Base-by-base conservation (phyloP, 139 green algal genomes). In the Chloropicon primus region DNA sequence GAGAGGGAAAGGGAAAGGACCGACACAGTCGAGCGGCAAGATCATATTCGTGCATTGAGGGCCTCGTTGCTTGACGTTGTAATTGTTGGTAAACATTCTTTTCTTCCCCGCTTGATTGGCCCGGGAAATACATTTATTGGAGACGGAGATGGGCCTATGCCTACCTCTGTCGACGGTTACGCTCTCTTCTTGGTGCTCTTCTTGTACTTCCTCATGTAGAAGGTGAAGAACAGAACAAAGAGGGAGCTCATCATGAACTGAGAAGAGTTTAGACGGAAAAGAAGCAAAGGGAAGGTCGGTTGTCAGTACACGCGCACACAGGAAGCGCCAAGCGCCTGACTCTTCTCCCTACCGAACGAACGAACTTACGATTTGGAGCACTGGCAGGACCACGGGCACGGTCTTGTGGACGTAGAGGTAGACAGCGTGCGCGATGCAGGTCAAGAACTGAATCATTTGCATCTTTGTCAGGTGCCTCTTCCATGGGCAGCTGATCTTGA, bases 121-220 rank as follows among this genome's bases (percentile, higher is more conserved):
- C n/a, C n/a, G n/a, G n/a, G n/a, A n/a, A n/a, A n/a, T n/a, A n/a
- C n/a, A n/a, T n/a, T n/a, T n/a, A n/a, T n/a, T n/a, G n/a, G n/a
- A n/a, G n/a, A n/a, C n/a, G n/a, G n/a, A n/a, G n/a, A n/a, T n/a
- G n/a, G n/a, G n/a, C n/a, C n/a, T n/a, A n/a, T n/a, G n/a, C n/a
- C n/a, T n/a, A n/a, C n/a, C n/a, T n/a, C n/a, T n/a, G n/a, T n/a
- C n/a, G n/a, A n/a, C 5, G 41, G 10, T 62, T 72, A 54, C 22
- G 27, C 26, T 28, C 24, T 72, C 75, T 78, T 78, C 75, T 73
- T 62, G 22, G 22, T 28, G 2, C 21, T 72, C 73, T 71, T 79
- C 53, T 73, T 78, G 73, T 82, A 82, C 3, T 27, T 72, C 74
- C 79, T 79, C 24, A 80, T 54, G 79, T 83, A 83, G 41, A 83